A percentile compares a stretch with the other conserved stretches of the same genome.
These are phyloP conservation scores for Ceratobasidium sp. DNA, from an alignment of 1,284 basidiomycete genomes.

Conservation along the genomic window DNA sequence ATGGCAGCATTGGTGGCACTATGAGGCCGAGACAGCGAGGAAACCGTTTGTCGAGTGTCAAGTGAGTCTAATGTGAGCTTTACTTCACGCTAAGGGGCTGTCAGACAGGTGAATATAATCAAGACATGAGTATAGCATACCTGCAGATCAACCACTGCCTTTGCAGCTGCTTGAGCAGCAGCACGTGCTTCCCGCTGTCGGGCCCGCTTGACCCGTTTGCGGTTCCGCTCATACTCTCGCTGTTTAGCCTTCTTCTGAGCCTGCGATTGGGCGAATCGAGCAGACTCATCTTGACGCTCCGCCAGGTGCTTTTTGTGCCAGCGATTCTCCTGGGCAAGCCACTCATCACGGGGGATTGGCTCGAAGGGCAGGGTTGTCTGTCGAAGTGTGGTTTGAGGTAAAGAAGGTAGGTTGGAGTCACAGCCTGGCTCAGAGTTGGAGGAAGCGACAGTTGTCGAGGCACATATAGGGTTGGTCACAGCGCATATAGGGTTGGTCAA, in stretches of 20 bases:
- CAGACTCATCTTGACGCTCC: neutral
- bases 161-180: neutral
- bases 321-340: slow-evolving; percentile 5
- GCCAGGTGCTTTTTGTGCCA: neutral
- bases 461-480: too few relatives aligned
- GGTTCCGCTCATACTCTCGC: neutral
- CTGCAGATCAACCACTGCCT: neutral
- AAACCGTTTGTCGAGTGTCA: neutral
- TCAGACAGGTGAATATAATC: neutral
- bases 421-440: too few relatives aligned
- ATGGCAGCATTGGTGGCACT: neutral
- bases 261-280: neutral
- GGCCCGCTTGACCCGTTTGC: neutral
- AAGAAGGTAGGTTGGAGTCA: too few relatives aligned
- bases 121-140: neutral
- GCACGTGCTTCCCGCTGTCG: slow-evolving; percentile 1
- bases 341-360: neutral
- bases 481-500: too few relatives aligned
- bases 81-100: neutral
- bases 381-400: neutral
- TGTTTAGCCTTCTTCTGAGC: neutral
- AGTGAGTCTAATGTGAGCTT: neutral
- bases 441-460: too few relatives aligned
- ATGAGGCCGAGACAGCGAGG: slow-evolving; percentile 1
- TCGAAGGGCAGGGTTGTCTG: slow-evolving; percentile 18